Evolutionary conservation across 2,329 filamentous ascomycete genomes (phyloP).

Genomic region (Ceratocystis lukuohia): DNA sequence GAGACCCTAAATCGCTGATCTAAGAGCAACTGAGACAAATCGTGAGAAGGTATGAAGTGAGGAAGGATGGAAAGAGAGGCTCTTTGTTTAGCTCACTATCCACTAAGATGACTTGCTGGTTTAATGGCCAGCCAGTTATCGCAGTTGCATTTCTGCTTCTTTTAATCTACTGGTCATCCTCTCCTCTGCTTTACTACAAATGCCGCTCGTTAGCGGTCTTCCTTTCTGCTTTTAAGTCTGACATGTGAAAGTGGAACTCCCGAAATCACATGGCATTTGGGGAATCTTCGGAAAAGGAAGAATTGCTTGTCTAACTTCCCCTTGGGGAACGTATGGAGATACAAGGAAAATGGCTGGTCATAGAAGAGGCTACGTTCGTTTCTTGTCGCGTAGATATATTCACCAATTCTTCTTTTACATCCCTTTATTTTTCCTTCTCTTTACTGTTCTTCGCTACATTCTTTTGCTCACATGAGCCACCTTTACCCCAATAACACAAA

Average conservation of each 20-base stretch:
- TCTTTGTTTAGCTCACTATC: too few species aligned
- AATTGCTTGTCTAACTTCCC: neutral
- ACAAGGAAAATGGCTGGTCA: neutral
- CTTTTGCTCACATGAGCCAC: neutral
- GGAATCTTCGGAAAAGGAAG: neutral
- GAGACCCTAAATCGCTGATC: neutral
- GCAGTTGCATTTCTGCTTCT: neutral
- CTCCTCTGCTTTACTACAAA: too few species aligned
- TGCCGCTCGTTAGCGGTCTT: neutral
- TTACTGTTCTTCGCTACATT: neutral
- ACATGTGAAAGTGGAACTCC: conserved; percentile 19
- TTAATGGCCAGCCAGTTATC: neutral
- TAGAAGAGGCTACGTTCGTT: neutral
- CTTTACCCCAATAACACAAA: neutral
- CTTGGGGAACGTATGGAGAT: neutral
- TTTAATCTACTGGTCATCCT: neutral
- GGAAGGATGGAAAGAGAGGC: neutral
- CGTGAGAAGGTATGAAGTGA: neutral
- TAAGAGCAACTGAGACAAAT: neutral
- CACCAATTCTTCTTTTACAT: neutral
- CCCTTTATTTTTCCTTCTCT: neutral
- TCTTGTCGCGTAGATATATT: neutral
- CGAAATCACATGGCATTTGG: neutral
- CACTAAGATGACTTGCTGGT: neutral
- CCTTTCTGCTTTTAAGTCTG: neutral